These are phyloP conservation scores for Umbelopsis sp. DNA, from an alignment of 192 early-diverging fungal genomes.

Conservation along the genomic window DNA sequence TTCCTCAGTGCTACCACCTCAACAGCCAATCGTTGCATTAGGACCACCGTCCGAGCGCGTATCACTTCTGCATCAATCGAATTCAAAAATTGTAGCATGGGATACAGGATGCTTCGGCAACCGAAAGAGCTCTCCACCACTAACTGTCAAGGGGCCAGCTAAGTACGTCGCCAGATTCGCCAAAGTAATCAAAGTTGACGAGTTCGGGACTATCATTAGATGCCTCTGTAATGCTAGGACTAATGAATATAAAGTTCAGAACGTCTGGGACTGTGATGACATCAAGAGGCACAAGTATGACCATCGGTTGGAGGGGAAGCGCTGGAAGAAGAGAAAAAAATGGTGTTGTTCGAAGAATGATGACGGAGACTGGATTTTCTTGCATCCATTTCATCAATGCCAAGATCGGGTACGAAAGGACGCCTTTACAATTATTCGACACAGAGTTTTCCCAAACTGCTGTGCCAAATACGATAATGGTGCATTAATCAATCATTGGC, in stretches of 20 bases:
- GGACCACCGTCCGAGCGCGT: neutral
- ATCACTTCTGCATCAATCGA: no score
- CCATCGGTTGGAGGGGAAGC: neutral
- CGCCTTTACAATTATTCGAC: neutral
- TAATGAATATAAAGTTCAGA: neutral
- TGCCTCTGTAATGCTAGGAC: neutral
- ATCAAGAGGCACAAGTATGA: neutral
- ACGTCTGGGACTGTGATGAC: neutral
- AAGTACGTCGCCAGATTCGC: neutral
- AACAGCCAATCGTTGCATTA: neutral
- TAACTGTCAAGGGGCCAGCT: neutral
- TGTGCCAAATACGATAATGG: neutral
- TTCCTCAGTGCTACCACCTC: neutral
- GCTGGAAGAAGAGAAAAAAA: neutral
- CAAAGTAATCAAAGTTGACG: neutral
- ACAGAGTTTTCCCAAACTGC: neutral
- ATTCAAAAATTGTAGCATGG: neutral
- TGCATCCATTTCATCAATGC: neutral
- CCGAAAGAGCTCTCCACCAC: neutral
- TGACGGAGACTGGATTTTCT: neutral
- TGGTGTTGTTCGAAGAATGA: neutral
- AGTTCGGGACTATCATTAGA: neutral
- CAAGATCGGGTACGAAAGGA: neutral
- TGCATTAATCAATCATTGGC: neutral
- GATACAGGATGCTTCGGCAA: neutral